Percentiles rank a stretch among this genome's conserved stretches.
phyloP scores from a whole-genome alignment of 2,329 filamentous ascomycete genomes.

The Mycosphaerella sp. region DNA sequence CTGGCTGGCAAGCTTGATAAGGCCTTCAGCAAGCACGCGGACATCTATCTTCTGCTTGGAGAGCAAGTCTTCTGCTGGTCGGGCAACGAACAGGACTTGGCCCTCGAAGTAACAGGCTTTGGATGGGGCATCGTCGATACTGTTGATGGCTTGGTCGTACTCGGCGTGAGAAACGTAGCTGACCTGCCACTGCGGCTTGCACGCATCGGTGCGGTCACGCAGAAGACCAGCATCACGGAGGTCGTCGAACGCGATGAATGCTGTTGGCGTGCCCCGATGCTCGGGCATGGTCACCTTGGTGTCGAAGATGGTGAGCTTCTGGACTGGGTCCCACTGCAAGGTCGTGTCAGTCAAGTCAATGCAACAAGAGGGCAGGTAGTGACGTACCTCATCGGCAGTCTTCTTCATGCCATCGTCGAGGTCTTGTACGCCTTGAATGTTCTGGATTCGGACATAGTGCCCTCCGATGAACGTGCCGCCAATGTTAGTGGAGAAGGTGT shows the following conservation, averaged over 20 bases:
- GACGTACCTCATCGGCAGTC: slow-evolving; percentile 20
- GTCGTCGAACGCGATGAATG: slow-evolving; percentile 36
- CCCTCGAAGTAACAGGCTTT: slow-evolving; percentile 17
- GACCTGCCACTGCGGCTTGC: slow-evolving; percentile 10
- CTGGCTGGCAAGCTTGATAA: slow-evolving; percentile 16
- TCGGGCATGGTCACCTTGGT: slow-evolving; percentile 7
- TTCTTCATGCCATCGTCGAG: not conserved
- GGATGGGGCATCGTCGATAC: not conserved
- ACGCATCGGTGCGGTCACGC: not conserved
- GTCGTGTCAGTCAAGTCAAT: slow-evolving; percentile 16
- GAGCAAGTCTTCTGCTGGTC: slow-evolving; percentile 11
- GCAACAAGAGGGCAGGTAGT: not conserved
- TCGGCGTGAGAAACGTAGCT: slow-evolving; percentile 11
- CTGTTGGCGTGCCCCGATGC: slow-evolving; percentile 2
- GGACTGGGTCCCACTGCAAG: slow-evolving; percentile 18
- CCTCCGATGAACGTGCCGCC: slow-evolving; percentile 17
- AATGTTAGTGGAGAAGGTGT: slow-evolving; percentile 26
- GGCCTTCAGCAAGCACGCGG: slow-evolving; percentile 4
- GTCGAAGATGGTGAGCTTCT: slow-evolving; percentile 13
- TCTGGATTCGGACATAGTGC: slow-evolving; percentile 24
- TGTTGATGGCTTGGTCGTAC: slow-evolving; percentile 1
- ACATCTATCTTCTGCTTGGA: slow-evolving; percentile 14
- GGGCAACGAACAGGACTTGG: slow-evolving; percentile 26
- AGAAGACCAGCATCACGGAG: slow-evolving; percentile 31
- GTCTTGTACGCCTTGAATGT: slow-evolving; percentile 1